A percentile compares a stretch with the other conserved stretches of the same genome.
Conservation (phyloP, 768 basidiomycete species). For the Lentinula aciculospora region DNA sequence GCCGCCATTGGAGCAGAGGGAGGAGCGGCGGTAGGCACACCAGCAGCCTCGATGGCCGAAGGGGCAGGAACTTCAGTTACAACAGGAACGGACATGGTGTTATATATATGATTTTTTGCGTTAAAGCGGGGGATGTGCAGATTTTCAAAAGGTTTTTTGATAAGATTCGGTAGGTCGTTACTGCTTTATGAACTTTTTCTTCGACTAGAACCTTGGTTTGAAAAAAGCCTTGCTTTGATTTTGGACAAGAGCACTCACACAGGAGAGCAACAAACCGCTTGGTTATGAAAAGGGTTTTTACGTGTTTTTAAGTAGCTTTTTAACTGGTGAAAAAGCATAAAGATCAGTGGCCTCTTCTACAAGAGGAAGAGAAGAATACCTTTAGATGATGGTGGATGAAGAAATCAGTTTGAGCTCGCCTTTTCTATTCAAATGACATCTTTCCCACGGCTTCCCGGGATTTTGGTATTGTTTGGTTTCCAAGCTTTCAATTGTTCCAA, state of each 20-base stretch:
- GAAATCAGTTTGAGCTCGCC: conserved; percentile 26
- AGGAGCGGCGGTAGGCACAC: conserved; percentile 38
- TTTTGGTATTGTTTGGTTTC: background rate
- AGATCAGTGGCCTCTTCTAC: conserved; percentile 10
- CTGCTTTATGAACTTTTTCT: conserved; percentile 85
- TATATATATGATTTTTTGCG: conserved; percentile 18
- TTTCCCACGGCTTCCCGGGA: background rate
- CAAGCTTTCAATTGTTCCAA: background rate
- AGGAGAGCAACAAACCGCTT: conserved; percentile 75
- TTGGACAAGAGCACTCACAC: conserved; percentile 38
- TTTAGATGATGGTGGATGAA: conserved; percentile 68
- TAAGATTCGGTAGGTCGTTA: conserved; percentile 63
- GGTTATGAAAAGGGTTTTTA: conserved; percentile 59
- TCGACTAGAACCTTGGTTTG: conserved; percentile 25
- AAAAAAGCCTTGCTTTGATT: conserved; percentile 13
- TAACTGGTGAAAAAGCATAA: conserved; percentile 31
- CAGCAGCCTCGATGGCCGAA: conserved; percentile 40
- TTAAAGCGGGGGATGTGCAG: conserved; percentile 8
- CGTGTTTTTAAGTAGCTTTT: conserved; percentile 68
- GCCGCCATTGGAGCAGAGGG: conserved; percentile 1
- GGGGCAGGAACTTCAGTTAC: conserved; percentile 46
- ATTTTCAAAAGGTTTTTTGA: conserved; percentile 18
- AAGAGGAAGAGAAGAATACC: conserved; percentile 33
- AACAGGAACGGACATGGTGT: conserved; percentile 52
- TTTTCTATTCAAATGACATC: background rate